Evolutionary conservation across 2,329 filamentous ascomycete genomes (phyloP), one percentile per base, ranked within the genome.

Genomic region (Iodosphaeria phyllophila): DNA sequence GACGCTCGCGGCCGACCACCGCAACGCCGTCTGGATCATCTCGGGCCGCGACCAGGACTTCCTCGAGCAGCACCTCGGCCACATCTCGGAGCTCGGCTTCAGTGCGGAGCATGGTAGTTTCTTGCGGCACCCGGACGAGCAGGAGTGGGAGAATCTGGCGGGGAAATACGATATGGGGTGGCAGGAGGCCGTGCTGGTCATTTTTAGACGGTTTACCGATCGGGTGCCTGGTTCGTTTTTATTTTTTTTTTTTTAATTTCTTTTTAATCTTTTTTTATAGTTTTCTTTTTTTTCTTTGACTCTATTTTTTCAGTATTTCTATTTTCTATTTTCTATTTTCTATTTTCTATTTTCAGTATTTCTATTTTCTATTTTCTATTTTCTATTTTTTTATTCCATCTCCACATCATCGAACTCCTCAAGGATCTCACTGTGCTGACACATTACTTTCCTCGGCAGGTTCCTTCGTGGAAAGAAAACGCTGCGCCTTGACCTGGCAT

Each of bases 51-150:
- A 95, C 41, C 83, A 92, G 43, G 74, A 75, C 6, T 98, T 98
- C 52, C 54, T 98, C 30, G 71, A 77, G 35, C 74, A 91, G 36
- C 84, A 86, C 56, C 72, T 95, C 46, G 89, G 86, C n/a, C 76
- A 92, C 50, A 92, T 95, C 35, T 48, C 69, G 2, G 72, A 78
- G 42, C 59, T 98, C 8, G 89, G 89, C n/a, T 75, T 98, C 42
- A 92, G 82, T 39, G 89, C 89, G 2, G 89, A 98, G 53, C 89
- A 98, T 43, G 89, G 89, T 26, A 92, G 83, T 43, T 98, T 95
- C 48, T 82, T 95, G 51, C 73, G 79, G 31, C 63, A 80, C 35
- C 89, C 89, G 5, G 65, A 74, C 19, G 63, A 60, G 11, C 64
- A 73, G 3, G 63, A 73, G 20, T 98, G 89, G 89, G 71, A 82